A percentile compares a stretch with the other conserved stretches of the same genome.
Conservation (phyloP, 495 filamentous ascomycete species). For the Xylaria longipes region DNA sequence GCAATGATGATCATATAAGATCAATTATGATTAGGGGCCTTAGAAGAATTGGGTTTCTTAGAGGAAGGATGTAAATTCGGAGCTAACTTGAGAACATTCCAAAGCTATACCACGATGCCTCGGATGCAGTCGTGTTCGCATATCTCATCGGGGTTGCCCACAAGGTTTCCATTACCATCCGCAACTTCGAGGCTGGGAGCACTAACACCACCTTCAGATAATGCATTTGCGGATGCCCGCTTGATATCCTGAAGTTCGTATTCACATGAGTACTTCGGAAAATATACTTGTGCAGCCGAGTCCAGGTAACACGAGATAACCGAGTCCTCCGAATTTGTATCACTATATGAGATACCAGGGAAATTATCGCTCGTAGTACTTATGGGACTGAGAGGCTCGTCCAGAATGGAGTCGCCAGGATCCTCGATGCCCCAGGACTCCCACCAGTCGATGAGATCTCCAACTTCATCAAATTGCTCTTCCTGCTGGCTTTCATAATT, state of each 20-base stretch:
- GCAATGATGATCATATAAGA: background rate
- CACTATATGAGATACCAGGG: constrained; percentile 4
- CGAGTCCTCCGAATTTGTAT: constrained; percentile 3
- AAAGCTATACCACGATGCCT: background rate
- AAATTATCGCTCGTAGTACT: background rate
- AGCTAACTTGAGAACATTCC: background rate
- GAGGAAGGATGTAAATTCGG: background rate
- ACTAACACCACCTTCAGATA: background rate
- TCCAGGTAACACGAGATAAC: background rate
- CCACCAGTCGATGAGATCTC: constrained; percentile 18
- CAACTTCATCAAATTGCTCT: background rate
- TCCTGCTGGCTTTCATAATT: constrained; percentile 4
- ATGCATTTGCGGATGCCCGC: background rate
- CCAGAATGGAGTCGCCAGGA: background rate
- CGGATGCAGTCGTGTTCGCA: background rate
- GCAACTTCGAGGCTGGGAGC: background rate
- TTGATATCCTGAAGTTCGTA: background rate
- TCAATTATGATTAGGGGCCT: background rate
- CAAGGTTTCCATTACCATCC: background rate
- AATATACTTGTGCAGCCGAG: background rate
- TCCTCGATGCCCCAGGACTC: constrained; percentile 8
- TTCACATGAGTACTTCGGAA: background rate
- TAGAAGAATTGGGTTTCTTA: background rate
- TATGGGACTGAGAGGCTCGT: background rate
- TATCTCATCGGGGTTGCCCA: background rate